A percentile compares a stretch with the other conserved stretches of the same genome.
phyloP scores from a whole-genome alignment of 2,329 filamentous ascomycete species.

The Penicillium italicum region DNA sequence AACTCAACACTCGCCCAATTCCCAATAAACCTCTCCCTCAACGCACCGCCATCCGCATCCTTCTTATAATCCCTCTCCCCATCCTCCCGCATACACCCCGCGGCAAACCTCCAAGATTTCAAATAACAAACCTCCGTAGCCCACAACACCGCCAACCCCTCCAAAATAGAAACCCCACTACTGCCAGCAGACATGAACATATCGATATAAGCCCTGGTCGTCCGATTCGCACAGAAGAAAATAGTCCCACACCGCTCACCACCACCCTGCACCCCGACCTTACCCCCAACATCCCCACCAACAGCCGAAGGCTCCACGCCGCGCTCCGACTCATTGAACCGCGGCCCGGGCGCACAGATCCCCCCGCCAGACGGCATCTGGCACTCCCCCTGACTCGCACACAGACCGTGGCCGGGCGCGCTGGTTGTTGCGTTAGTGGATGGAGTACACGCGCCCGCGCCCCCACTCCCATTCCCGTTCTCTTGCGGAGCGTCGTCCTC shows the following conservation, averaged over 20 bases:
- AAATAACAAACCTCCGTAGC: constrained; percentile 67
- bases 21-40: constrained; percentile 62
- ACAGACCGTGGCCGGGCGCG: constrained; percentile 14
- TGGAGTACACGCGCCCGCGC: not conserved
- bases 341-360: constrained; percentile 8
- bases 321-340: not conserved
- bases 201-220: constrained; percentile 56
- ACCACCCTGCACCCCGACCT: not conserved
- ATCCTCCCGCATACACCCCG: constrained; percentile 31
- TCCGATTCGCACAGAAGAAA: constrained; percentile 39
- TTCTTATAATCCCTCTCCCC: constrained; percentile 16
- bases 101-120: constrained; percentile 53
- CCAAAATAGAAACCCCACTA: constrained; percentile 54
- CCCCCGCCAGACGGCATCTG: constrained; percentile 18
- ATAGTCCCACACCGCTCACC: constrained; percentile 13
- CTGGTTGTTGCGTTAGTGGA: not conserved
- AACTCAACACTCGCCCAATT: constrained; percentile 67
- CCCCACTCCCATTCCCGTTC: not conserved
- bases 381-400: constrained; percentile 20
- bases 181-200: constrained; percentile 57
- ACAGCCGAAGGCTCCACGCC: not conserved
- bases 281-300: not conserved
- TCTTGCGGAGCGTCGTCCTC: not conserved
- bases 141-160: constrained; percentile 71
- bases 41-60: constrained; percentile 63